Evolutionary conservation across 371 early-diverging fungal species (phyloP).

Genomic region (Basidiobolus meristosporus): DNA sequence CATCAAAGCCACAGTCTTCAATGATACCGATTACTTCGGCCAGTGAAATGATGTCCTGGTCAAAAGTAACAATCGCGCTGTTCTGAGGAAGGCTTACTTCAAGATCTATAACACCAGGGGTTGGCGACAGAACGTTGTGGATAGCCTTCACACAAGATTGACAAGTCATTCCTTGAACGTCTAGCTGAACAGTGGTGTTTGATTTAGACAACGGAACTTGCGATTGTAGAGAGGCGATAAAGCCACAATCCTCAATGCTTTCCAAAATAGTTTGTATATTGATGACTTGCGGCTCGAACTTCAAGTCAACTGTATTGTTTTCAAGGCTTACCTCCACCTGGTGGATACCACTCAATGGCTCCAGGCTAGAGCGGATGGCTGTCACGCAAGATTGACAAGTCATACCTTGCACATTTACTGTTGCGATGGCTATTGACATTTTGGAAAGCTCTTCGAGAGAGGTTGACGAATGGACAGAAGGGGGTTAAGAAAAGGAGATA

Average conservation of each 20-base stretch:
- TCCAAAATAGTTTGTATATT: too few relatives aligned
- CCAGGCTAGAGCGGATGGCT: constrained; percentile 42
- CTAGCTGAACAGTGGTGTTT: too few relatives aligned
- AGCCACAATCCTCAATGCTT: too few relatives aligned
- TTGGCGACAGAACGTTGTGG: constrained; percentile 24
- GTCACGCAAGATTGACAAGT: constrained; percentile 74
- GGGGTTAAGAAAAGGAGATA: too few relatives aligned
- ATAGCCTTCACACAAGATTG: constrained; percentile 64
- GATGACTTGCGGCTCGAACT: constrained; percentile 24
- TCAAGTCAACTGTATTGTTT: constrained; percentile 63
- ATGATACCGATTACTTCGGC: too few relatives aligned
- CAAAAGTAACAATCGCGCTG: constrained; percentile 51
- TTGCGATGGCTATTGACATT: too few relatives aligned
- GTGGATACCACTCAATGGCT: constrained; percentile 17
- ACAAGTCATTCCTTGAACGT: constrained; percentile 78
- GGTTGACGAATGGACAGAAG: too few relatives aligned
- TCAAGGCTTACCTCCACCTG: constrained; percentile 42
- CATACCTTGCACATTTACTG: constrained; percentile 72
- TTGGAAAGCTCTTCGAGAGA: too few relatives aligned
- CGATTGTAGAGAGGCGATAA: too few relatives aligned
- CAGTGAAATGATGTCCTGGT: constrained; percentile 13
- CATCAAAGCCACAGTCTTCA: too few relatives aligned
- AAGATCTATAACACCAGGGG: constrained; percentile 24
- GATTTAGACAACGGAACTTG: too few relatives aligned
- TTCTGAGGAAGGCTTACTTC: constrained; percentile 59